Base-by-base conservation (phyloP, 768 basidiomycete species). In the Suillus fuscotomentosus region DNA sequence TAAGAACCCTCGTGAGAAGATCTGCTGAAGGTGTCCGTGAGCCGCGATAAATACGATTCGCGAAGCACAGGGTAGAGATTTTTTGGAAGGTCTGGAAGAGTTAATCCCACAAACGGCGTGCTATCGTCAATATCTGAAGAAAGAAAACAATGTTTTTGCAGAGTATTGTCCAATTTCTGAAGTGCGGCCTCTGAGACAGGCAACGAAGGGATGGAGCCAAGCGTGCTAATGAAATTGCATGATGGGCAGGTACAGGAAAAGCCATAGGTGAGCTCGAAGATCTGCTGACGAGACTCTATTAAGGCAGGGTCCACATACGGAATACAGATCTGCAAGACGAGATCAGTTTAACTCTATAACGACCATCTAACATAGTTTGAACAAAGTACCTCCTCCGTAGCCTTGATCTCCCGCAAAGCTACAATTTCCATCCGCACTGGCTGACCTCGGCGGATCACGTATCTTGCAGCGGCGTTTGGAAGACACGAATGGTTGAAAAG, bases 251-350 rank as follows among this genome's bases (percentile, higher is more conserved):
- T 71, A 74, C 90, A 93, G 27, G 72, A 75, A 74, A 93, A 93
- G 6, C 87, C 89, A 65, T 93, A 92, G 15, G 84, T 88, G 36
- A 82, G 70, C 51, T 81, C 77, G 54, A 91, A 81, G 39, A 87
- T 84, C 43, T 85, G 79, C 56, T 84, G 80, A 4, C 90, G 85
- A 11, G 84, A 80, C 68, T 88, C 82, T 27, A 85, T 70, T 6
- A 92, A 80, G 9, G 90, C 92, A 14, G 91, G 91, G 70, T 94
- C 92, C 45, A 92, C 73, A 69, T 94, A 94, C 3, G 92, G 85
- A 50, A 94, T 78, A 57, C 83, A 88, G 60, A 93, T 83, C 92
- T 94, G 65, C 14, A 55, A 47, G 63, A 20, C n/a, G 39, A 54
- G 22, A 24, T 9, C 45, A 48, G 20, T 68, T 59, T 2, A 27